Evolutionary conservation across 352 stramenopile species (phyloP), one percentile per base, ranked within the genome.

Genomic region (Pseudoperonospora humuli): DNA sequence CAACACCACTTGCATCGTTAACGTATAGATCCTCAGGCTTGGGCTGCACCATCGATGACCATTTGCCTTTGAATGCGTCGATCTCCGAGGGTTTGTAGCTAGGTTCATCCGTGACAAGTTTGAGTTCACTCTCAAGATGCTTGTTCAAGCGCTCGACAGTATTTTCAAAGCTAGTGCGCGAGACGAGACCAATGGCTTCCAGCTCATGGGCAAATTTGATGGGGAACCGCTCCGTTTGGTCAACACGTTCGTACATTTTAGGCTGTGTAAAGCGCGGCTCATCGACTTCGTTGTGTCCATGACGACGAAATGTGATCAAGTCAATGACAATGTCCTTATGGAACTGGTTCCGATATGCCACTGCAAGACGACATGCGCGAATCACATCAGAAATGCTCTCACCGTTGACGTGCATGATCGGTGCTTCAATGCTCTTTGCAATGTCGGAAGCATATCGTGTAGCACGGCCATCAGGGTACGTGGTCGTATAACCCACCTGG

Each of bases 251-350:
- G 54, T 95, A 94, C 82, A 94, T 93, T 31, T 84, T 80, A 0
- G 84, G 84, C 49, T 95, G 80, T 31, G 85, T 95, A 53, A 95
- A 90, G 13, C 75, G 70, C 10, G 85, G 85, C 36, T 95, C 81
- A 45, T 95, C 84, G 4, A 92, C 70, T 57, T 95, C 85, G 49
- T 95, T 95, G 75, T 95, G 84, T 38, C 84, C 85, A 45, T 95
- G 74, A 20, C 79, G 79, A 46, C 85, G 77, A 58, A 82, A 95
- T 13, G 66, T 78, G 39, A 88, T 64, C 32, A 95, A 57, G 39
- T 95, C 81, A 29, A 95, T 80, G 24, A 95, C 63, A 24, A 93
- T 75, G 37, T 95, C 85, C 44, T 90, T 88, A 25, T 83, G 53
- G 56, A 95, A 95, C 8, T 67, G 34, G 45, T 90, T 83, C 33